phyloP scores from a whole-genome alignment of 176 grass and related monocot genomes.

The Carex scoparia region DNA sequence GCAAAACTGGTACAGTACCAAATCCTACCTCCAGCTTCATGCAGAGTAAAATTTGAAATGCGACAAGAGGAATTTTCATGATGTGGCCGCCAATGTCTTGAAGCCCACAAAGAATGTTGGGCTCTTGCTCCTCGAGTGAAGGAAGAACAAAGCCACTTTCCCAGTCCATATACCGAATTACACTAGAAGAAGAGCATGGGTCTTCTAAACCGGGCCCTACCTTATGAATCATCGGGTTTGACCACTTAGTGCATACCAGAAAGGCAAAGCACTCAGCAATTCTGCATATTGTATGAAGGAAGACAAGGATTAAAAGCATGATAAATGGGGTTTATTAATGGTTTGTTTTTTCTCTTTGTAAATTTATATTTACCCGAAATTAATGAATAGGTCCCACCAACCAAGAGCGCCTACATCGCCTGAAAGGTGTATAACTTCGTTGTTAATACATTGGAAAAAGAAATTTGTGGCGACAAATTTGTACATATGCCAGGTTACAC shows the following conservation, averaged over 20 bases:
- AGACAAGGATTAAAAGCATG: neutral
- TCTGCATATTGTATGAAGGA: constrained; percentile 39
- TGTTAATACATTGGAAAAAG: neutral
- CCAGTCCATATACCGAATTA: constrained; percentile 83
- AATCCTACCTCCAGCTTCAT: constrained; percentile 80
- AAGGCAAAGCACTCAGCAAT: constrained; percentile 96
- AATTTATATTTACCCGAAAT: constrained; percentile 68
- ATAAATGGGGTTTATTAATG: neutral
- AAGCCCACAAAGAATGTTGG: constrained; percentile 60
- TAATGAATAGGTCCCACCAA: constrained; percentile 97
- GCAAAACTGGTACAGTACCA: neutral
- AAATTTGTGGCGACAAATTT: neutral
- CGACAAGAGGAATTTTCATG: constrained; percentile 89
- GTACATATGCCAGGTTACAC: neutral
- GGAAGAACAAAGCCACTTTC: constrained; percentile 71
- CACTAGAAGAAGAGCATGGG: constrained; percentile 62
- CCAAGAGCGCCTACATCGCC: constrained; percentile 77
- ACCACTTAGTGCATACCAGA: constrained; percentile 95
- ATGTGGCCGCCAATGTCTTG: constrained; percentile 87
- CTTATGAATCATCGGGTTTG: constrained; percentile 94
- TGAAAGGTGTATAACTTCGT: constrained; percentile 18
- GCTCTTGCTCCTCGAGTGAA: constrained; percentile 66
- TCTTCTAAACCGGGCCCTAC: constrained; percentile 43
- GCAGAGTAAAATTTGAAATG: constrained; percentile 91
- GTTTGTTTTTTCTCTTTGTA: neutral